A percentile compares a stretch with the other conserved stretches of the same genome.
Conservation (phyloP, 192 early-diverging fungal species). For the Glomus cerebriforme region DNA sequence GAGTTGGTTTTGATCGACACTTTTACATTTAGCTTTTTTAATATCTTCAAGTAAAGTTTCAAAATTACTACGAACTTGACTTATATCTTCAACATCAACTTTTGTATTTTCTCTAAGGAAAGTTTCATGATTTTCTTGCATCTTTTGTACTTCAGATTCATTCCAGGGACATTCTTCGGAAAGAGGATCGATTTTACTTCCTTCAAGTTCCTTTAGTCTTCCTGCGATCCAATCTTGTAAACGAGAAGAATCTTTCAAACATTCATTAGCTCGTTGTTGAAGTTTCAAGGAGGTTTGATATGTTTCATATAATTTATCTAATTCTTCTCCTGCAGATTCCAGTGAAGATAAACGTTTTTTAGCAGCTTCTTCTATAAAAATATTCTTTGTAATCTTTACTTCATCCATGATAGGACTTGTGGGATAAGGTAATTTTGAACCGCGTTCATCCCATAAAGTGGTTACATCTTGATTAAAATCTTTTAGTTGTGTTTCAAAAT, state of each 20-base stretch:
- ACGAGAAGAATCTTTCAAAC: conserved; percentile 12
- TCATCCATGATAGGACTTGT: conserved; percentile 9
- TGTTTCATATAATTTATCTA: conserved; percentile 14
- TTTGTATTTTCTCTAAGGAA: conserved; percentile 19
- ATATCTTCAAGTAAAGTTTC: conserved; percentile 26
- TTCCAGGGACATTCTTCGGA: neutral
- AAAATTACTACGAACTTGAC: conserved; percentile 12
- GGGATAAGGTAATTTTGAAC: conserved; percentile 24
- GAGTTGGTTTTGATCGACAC: conserved; percentile 14
- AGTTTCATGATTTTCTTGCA: conserved; percentile 13
- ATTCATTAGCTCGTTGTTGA: conserved; percentile 22
- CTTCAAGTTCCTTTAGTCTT: conserved; percentile 6
- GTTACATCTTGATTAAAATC: conserved; percentile 13
- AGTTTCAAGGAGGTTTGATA: conserved; percentile 18
- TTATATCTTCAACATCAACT: conserved; percentile 24
- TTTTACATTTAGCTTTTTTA: conserved; percentile 16
- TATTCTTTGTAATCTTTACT: conserved; percentile 25
- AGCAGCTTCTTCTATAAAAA: neutral
- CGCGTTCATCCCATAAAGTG: conserved; percentile 4
- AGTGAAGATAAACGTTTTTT: conserved; percentile 4
- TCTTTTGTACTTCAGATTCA: conserved; percentile 20
- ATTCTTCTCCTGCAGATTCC: neutral
- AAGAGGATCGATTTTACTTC: conserved; percentile 13
- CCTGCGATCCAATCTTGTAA: conserved; percentile 15
- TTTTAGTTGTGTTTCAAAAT: conserved; percentile 22